These are phyloP conservation scores for Crithidia fasciculata DNA, from an alignment of 208 protist genomes.

Conservation along the genomic window DNA sequence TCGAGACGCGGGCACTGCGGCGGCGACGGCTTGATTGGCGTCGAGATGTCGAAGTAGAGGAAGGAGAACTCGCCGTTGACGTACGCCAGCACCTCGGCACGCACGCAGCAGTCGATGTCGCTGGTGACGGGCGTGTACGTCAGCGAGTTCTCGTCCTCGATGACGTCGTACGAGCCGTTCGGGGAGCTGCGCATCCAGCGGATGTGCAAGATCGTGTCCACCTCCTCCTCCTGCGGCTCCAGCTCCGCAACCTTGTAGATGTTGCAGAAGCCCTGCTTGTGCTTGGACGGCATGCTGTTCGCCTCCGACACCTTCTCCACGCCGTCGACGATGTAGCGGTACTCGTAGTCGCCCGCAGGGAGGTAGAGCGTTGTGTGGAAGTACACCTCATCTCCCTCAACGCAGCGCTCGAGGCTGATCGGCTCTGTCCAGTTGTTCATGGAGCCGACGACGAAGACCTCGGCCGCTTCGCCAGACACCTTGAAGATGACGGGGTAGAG, in stretches of 20 bases:
- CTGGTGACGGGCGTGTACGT: constrained; percentile 71
- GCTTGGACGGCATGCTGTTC: constrained; percentile 86
- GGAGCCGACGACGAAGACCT: constrained; percentile 92
- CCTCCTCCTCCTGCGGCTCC: constrained; percentile 72
- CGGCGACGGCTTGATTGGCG: constrained; percentile 75
- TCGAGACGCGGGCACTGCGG: constrained; percentile 84
- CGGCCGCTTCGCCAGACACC: constrained; percentile 86
- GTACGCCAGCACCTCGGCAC: constrained; percentile 91
- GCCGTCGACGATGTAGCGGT: constrained; percentile 94
- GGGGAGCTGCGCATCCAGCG: constrained; percentile 89
- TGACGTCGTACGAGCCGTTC: constrained; percentile 80
- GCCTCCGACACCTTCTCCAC: constrained; percentile 87
- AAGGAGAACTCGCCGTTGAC: constrained; percentile 88
- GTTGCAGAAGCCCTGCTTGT: constrained; percentile 89
- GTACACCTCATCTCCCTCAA: constrained; percentile 78
- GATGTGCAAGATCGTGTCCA: constrained; percentile 91
- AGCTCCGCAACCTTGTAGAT: constrained; percentile 83
- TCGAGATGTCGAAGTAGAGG: constrained; percentile 91
- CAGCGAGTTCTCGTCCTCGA: constrained; percentile 88
- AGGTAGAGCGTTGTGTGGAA: constrained; percentile 94
- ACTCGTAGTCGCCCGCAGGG: constrained; percentile 90
- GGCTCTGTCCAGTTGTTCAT: constrained; percentile 94
- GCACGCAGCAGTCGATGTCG: constrained; percentile 88
- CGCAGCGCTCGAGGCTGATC: constrained; percentile 86
- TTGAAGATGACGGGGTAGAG: constrained; percentile 91